Evolutionary conservation across 352 stramenopile genomes (phyloP).

Genomic region (Globisporangium alternatum): DNA sequence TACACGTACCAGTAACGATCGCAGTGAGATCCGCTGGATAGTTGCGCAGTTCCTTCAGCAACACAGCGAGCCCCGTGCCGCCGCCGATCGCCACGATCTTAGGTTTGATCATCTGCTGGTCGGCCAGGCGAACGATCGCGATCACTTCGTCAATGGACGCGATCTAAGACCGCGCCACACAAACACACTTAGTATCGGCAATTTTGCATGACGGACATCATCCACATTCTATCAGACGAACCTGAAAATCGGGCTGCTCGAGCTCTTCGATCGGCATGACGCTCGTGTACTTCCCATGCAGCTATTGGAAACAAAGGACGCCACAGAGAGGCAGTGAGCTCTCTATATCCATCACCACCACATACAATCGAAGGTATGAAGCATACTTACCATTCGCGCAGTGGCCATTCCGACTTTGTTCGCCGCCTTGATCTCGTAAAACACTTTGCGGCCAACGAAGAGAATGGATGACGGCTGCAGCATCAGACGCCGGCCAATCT

Average conservation of each 20-base stretch:
- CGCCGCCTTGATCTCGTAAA: conserved; percentile 85
- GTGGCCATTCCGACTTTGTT: conserved; percentile 80
- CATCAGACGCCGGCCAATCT: conserved; percentile 55
- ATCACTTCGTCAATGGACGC: conserved; percentile 73
- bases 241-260: conserved; percentile 80
- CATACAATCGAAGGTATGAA: not conserved
- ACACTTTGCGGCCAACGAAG: conserved; percentile 81
- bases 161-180: conserved; percentile 36
- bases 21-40: conserved; percentile 85
- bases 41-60: conserved; percentile 82
- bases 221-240: conserved; percentile 14
- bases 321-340: not conserved
- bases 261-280: conserved; percentile 85
- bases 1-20: conserved; percentile 60
- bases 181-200: not conserved
- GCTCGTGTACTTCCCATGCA: conserved; percentile 80
- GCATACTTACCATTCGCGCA: conserved; percentile 56
- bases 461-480: conserved; percentile 71
- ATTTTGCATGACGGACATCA: not conserved
- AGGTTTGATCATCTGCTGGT: conserved; percentile 75
- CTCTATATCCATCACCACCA: not conserved
- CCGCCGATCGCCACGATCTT: conserved; percentile 85
- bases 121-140: conserved; percentile 68
- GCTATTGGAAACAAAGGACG: conserved; percentile 27
- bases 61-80: conserved; percentile 73